These are phyloP conservation scores for Ophiosphaerella korrae DNA, from an alignment of 2,329 filamentous ascomycete genomes.

Conservation along the genomic window DNA sequence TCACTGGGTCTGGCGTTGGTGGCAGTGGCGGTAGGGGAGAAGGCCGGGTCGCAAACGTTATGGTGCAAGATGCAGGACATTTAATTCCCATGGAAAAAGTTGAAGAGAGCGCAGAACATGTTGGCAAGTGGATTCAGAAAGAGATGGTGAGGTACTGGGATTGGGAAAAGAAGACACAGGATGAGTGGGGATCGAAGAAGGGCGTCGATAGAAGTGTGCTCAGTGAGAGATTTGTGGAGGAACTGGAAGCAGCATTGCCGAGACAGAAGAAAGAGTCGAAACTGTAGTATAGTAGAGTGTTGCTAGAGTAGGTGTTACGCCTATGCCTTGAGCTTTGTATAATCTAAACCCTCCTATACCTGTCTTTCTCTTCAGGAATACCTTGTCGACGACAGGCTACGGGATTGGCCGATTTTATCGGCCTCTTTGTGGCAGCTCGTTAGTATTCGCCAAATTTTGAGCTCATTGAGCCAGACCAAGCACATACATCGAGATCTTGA, in stretches of 20 bases:
- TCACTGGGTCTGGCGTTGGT: conserved; percentile 69
- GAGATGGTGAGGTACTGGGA: conserved; percentile 46
- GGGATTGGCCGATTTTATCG: too few relatives aligned
- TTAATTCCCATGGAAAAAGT: conserved; percentile 84
- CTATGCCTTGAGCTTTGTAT: too few relatives aligned
- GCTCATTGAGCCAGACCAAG: too few relatives aligned
- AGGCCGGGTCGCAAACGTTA: conserved; percentile 70
- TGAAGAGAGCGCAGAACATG: conserved; percentile 64
- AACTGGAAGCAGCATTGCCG: conserved; percentile 27
- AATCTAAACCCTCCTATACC: too few relatives aligned
- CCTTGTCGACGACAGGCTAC: too few relatives aligned
- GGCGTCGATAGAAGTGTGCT: conserved; percentile 38
- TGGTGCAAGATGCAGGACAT: conserved; percentile 72
- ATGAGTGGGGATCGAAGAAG: conserved; percentile 38
- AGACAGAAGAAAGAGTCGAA: conserved; percentile 30
- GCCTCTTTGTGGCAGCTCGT: too few relatives aligned
- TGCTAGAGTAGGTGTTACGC: too few relatives aligned
- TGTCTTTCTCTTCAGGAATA: too few relatives aligned
- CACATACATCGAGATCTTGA: too few relatives aligned
- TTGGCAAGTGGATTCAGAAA: conserved; percentile 47
- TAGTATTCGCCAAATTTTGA: too few relatives aligned
- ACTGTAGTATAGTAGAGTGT: conserved; percentile 13
- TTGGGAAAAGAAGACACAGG: conserved; percentile 36
- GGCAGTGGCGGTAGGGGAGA: conserved; percentile 69
- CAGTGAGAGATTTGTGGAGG: conserved; percentile 34